Conservation (phyloP, 2,329 filamentous ascomycete species). For the Penicillium hordei region DNA sequence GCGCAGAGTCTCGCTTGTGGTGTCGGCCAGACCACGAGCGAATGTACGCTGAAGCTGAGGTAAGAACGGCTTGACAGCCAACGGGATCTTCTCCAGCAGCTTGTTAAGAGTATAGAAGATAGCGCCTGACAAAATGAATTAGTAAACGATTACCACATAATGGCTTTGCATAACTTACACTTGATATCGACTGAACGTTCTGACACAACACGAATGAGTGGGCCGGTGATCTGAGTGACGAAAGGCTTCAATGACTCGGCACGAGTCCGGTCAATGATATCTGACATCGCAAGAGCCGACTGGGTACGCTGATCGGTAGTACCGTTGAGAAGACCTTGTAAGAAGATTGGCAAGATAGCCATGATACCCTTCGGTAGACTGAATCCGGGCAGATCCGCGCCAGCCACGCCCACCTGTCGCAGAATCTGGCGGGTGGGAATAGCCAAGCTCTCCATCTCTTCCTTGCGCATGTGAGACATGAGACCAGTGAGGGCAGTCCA, state of each 20-base stretch:
- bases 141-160: constrained; percentile 13
- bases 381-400: constrained; percentile 83
- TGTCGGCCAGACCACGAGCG: constrained; percentile 90
- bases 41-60: constrained; percentile 96
- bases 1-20: constrained; percentile 83
- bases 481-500: constrained; percentile 86
- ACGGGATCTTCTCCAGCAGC: constrained; percentile 91
- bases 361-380: constrained; percentile 93
- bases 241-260: constrained; percentile 86
- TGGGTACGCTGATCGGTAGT: constrained; percentile 88
- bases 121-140: constrained; percentile 57
- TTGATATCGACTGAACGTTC: constrained; percentile 96
- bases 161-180: constrained; percentile 36
- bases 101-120: constrained; percentile 94
- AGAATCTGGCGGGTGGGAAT: constrained; percentile 81
- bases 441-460: constrained; percentile 95
- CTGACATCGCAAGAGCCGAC: constrained; percentile 88
- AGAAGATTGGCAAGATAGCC: constrained; percentile 91
- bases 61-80: constrained; percentile 92
- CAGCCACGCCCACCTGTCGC: constrained; percentile 83
- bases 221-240: constrained; percentile 95
- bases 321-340: constrained; percentile 97
- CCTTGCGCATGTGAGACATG: constrained; percentile 86
- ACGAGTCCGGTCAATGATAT: constrained; percentile 90
- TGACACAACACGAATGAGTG: constrained; percentile 94